Evolutionary conservation across 768 basidiomycete species (phyloP).

Genomic region (Phanerochaete sordida): DNA sequence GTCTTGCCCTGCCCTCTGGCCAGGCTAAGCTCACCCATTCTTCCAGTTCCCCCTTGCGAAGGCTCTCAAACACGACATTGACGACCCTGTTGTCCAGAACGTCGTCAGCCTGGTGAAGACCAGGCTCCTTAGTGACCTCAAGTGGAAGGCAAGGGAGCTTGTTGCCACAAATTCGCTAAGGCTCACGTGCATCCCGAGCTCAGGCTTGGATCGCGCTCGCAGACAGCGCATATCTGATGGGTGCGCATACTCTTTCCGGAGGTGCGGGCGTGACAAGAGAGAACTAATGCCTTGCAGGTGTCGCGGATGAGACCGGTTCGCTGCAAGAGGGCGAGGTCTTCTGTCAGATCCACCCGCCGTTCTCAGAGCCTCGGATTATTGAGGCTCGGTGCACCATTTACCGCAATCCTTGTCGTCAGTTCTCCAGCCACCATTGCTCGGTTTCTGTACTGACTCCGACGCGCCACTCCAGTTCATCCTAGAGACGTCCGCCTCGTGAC

Average conservation of each 20-base stretch:
- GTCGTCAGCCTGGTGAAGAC: background rate
- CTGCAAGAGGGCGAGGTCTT: slow-evolving; percentile 7
- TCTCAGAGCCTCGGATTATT: background rate
- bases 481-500: slow-evolving; percentile 5
- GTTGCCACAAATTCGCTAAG: background rate
- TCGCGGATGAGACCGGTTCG: slow-evolving; percentile 10
- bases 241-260: background rate
- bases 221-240: slow-evolving; percentile 12
- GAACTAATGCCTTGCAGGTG: background rate
- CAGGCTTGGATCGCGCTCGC: slow-evolving; percentile 8
- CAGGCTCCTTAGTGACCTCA: slow-evolving; percentile 7
- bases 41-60: slow-evolving; percentile 4
- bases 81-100: slow-evolving; percentile 2
- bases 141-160: slow-evolving; percentile 10
- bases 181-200: background rate
- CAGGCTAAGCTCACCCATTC: background rate
- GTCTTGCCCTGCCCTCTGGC: background rate
- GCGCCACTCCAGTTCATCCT: slow-evolving; percentile 14
- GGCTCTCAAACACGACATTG: background rate
- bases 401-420: slow-evolving; percentile 11
- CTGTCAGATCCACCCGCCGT: slow-evolving; percentile 9
- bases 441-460: too few relatives aligned
- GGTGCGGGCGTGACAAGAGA: too few relatives aligned
- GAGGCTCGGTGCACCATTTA: slow-evolving; percentile 6
- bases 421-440: too few relatives aligned